Base-by-base conservation (phyloP, 2,329 filamentous ascomycete species). In the Xylaria sp. region DNA sequence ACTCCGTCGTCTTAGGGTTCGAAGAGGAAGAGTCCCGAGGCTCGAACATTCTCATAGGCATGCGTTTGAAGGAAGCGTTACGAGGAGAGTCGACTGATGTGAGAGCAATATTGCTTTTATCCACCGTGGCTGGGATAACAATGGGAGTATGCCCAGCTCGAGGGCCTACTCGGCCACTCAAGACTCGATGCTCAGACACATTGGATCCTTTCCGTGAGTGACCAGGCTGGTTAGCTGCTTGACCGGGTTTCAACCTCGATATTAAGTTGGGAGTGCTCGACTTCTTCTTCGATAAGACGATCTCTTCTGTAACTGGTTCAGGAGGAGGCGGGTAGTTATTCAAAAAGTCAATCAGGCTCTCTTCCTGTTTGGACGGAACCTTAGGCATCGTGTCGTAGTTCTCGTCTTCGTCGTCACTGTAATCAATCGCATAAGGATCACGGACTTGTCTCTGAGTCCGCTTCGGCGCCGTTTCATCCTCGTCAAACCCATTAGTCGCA, bases 381-480 rank as follows among this genome's bases (percentile, higher is more conserved):
- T 68, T 70, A 1, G 81, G 74, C 11, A 75, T 75, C 6, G 74
- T 77, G 19, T 79, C 73, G 18, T 81, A 71, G 35, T 84, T 58
- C 2, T 86, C 80, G 11, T 84, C 62, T 5, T 86, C 86, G 57
- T 89, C 84, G 58, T 91, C 88, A 67, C 87, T 89, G 35, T 86
- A 79, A 69, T 97, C 92, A 64, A 97, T 91, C n/a, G 92, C 91
- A 66, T 97, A 97, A 0, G 93, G 94, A 69, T 99, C 94, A 59
- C 84, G 89, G 55, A 92, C 85, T 34, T 91, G 86, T 51, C 88
- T 84, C 50, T 88, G 90, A 69, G 90, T 96, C 57, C 89, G 84
- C 67, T 84, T 83, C 4, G 90, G 88, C 71, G 86, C 81, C 73
- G 79, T 79, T 53, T 82, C 77, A 1, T 79, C 79, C 2, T 82